Evolutionary conservation across 2,329 filamentous ascomycete genomes (phyloP), one percentile per base, ranked within the genome.

Genomic region (Ascochyta clinopodiicola): DNA sequence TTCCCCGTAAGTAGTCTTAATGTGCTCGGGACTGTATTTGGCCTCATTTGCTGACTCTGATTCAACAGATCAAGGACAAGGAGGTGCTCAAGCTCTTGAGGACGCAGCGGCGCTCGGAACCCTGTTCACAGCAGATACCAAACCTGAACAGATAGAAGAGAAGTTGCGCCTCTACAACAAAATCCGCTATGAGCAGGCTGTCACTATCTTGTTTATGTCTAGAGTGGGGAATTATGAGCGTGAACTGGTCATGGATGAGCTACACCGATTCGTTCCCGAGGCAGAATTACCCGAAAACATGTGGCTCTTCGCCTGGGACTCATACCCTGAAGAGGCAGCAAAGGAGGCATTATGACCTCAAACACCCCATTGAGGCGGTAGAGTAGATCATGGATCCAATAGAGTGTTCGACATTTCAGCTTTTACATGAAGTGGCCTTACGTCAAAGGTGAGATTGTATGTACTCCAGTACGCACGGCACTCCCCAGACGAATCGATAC

Each of bases 31-130:
- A 3, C 51, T 29, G 24, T 15, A 8, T 10, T 25, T 24, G 12
- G n/a, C 3, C 13, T 22, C 17, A 15, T 22, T 25, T 15, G 25
- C 35, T 40, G 27, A 50, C 17, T 6, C 6, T 22, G 1, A 21
- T 12, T 3, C 25, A 7, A 7, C 44, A 50, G 45, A 56, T 21
- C 45, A 56, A 45, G 45, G 44, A 15, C 53, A 56, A 37, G 58
- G 58, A 12, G 58, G 50, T 6, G 58, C 56, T 7, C 58, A 61
- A 46, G 58, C 55, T 13, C 36, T 58, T 10, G 58, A 61, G 31
- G 58, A 61, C n/a, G 58, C 55, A 6, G 58, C 51, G 27, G 44
- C 55, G 9, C 47, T 61, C 7, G 58, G 51, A 25, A 44, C 51
- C 4, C 43, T 61, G 5, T 50, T 61, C 13, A 44, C 50, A 25